Conservation (phyloP, 2,329 filamentous ascomycete genomes). For the Trichoderma koningiopsis region DNA sequence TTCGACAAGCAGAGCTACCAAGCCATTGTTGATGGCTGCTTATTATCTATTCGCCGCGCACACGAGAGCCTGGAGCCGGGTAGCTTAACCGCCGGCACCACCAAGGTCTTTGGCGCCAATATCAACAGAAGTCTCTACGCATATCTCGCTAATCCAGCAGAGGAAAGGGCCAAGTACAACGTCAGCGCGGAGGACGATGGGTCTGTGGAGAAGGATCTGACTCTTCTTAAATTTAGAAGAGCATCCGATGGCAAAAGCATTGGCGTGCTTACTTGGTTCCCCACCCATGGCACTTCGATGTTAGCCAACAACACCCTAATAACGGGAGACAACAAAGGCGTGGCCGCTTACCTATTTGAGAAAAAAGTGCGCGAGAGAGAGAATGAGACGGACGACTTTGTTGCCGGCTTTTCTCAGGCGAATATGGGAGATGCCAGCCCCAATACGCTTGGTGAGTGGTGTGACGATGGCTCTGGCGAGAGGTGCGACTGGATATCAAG, state of each 20-base stretch:
- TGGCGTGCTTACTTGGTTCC: conserved; percentile 86
- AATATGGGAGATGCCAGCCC: conserved; percentile 90
- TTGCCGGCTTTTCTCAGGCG: conserved; percentile 88
- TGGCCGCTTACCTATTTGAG: conserved; percentile 83
- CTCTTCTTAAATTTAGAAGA: conserved; percentile 72
- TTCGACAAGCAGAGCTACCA: conserved; percentile 84
- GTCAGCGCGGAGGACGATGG: conserved; percentile 41
- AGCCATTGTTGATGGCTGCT: conserved; percentile 81
- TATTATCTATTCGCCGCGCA: conserved; percentile 77
- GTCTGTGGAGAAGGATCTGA: conserved; percentile 73
- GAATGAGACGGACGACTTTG: conserved; percentile 67
- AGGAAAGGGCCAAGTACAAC: conserved; percentile 69
- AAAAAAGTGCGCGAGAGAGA: conserved; percentile 59
- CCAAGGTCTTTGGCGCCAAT: conserved; percentile 69
- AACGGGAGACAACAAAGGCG: conserved; percentile 90
- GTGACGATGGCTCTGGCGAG: conserved; percentile 75
- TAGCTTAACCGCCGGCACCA: conserved; percentile 64
- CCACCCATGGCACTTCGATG: conserved; percentile 88
- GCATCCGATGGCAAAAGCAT: conserved; percentile 71
- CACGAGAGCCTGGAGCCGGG: conserved; percentile 63
- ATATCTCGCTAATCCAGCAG: conserved; percentile 77
- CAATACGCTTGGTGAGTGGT: conserved; percentile 81
- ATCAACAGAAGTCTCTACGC: conserved; percentile 83
- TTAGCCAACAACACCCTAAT: conserved; percentile 87
- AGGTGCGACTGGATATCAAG: conserved; percentile 74